These are phyloP conservation scores for Ophiostoma piceae DNA, from an alignment of 2,329 filamentous ascomycete species.

Conservation along the genomic window DNA sequence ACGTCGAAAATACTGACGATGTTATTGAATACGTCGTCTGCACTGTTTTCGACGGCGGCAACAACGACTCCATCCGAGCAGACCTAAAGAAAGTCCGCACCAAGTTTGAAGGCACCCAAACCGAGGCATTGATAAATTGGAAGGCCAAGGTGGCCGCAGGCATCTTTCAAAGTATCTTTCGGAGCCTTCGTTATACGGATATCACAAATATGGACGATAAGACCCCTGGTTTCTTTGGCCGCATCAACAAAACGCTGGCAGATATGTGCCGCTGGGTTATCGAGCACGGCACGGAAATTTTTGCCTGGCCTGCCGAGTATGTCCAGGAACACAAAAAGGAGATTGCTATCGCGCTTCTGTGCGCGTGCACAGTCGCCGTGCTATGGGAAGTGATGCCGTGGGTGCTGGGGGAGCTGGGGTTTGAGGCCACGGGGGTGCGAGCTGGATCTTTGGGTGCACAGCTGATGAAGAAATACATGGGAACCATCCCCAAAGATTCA, in stretches of 20 bases:
- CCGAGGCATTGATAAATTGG: background rate
- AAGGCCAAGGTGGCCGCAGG: background rate
- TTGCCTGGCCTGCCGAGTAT: slow-evolving; percentile 5
- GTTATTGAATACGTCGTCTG: background rate
- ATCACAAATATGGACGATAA: background rate
- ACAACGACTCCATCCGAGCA: background rate
- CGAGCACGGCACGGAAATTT: background rate
- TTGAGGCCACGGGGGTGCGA: background rate
- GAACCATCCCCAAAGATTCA: background rate
- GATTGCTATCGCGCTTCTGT: slow-evolving; percentile 1
- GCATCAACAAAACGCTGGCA: background rate
- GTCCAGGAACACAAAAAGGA: background rate
- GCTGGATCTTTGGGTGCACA: background rate
- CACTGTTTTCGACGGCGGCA: background rate
- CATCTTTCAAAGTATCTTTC: background rate
- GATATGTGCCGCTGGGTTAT: background rate
- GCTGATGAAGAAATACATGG: slow-evolving; percentile 3
- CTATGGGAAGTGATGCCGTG: slow-evolving; percentile 11
- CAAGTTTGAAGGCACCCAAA: background rate
- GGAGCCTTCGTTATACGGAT: background rate
- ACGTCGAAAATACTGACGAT: background rate
- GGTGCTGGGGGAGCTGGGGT: slow-evolving; percentile 3
- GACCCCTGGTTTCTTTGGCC: background rate
- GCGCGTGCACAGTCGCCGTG: background rate
- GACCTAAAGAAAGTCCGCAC: background rate